Conservation (phyloP, 352 stramenopile species). For the Phytophthora megakarya region DNA sequence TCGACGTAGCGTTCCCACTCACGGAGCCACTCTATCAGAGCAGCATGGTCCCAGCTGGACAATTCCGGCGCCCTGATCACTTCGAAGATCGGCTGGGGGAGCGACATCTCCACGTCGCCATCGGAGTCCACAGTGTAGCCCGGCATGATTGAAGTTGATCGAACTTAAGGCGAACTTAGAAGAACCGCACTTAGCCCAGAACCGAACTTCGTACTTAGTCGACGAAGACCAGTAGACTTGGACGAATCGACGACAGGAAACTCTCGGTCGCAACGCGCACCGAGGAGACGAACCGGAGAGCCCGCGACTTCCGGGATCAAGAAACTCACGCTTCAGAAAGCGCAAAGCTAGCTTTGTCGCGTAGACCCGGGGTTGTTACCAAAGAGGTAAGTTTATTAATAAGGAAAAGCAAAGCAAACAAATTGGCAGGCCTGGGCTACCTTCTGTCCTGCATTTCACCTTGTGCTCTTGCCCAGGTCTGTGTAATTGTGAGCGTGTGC, state of each 20-base stretch:
- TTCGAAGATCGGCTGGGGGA: too few relatives aligned
- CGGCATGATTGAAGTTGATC: background rate
- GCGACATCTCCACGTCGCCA: too few relatives aligned
- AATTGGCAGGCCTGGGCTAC: too few relatives aligned
- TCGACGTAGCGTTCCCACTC: background rate
- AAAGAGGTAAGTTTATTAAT: background rate
- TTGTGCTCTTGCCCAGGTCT: too few relatives aligned
- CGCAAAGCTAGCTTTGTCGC: constrained; percentile 6
- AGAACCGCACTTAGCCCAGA: background rate
- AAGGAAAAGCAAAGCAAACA: background rate
- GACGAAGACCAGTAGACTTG: too few relatives aligned
- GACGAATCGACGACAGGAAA: too few relatives aligned
- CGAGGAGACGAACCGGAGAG: too few relatives aligned
- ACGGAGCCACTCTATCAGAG: background rate
- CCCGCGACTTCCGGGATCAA: background rate
- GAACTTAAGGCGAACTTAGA: background rate
- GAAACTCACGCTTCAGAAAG: constrained; percentile 6
- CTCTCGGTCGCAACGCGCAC: too few relatives aligned
- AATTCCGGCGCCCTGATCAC: too few relatives aligned
- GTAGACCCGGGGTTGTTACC: background rate
- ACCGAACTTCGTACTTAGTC: background rate
- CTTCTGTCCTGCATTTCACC: too few relatives aligned
- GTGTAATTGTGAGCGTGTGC: too few relatives aligned
- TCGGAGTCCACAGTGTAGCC: too few relatives aligned
- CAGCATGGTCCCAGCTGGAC: background rate